Conservation (phyloP, 2,329 filamentous ascomycete species). For the Neospermospora avenae region DNA sequence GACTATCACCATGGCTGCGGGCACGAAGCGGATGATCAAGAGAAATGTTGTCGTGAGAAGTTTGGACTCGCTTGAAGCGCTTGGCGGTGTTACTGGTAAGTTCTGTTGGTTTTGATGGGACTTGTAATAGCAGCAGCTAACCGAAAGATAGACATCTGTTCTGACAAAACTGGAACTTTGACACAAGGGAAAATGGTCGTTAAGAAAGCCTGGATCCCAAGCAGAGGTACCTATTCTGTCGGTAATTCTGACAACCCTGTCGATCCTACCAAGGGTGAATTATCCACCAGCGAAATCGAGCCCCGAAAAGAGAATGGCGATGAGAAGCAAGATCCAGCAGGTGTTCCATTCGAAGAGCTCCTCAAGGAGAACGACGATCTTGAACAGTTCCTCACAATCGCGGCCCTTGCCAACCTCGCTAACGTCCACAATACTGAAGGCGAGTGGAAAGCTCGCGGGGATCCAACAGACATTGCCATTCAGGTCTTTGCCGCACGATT, state of each 20-base stretch:
- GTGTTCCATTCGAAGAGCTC: conserved; percentile 34
- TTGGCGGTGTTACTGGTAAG: conserved; percentile 45
- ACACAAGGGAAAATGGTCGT: conserved; percentile 41
- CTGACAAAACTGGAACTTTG: conserved; percentile 72
- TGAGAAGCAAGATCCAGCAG: conserved; percentile 7
- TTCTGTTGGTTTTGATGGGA: too few relatives aligned
- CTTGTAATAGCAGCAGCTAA: not conserved
- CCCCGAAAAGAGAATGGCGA: conserved; percentile 29
- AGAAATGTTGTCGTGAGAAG: conserved; percentile 56
- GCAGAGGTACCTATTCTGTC: conserved; percentile 50
- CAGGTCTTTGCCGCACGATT: conserved; percentile 72
- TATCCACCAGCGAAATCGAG: conserved; percentile 36
- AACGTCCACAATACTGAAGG: conserved; percentile 52
- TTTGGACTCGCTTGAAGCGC: conserved; percentile 51
- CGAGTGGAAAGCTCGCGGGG: conserved; percentile 61
- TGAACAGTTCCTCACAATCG: conserved; percentile 57
- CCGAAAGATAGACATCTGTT: conserved; percentile 55
- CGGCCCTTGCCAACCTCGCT: conserved; percentile 63
- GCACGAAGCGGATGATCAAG: conserved; percentile 55
- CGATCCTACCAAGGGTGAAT: conserved; percentile 46
- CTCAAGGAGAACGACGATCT: conserved; percentile 46
- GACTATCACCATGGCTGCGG: conserved; percentile 64
- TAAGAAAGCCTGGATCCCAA: conserved; percentile 52
- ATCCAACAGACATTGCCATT: conserved; percentile 71
- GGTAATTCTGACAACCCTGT: conserved; percentile 48